Evolutionary conservation across 1,139 yeast genomes (phyloP).

Genomic region (Kodamaea sp.): DNA sequence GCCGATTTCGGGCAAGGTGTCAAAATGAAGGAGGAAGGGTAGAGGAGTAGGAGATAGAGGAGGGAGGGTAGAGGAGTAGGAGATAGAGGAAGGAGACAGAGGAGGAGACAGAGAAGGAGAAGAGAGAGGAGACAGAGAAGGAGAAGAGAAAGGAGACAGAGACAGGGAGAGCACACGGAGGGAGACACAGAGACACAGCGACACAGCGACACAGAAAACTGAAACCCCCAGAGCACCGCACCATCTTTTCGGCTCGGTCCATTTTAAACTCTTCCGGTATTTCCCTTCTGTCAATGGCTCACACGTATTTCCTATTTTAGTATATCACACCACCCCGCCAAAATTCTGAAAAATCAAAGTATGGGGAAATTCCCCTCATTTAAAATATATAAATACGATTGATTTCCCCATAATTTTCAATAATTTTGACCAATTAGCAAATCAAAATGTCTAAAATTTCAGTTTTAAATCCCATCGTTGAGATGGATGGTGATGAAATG

Average conservation of each 20-base stretch:
- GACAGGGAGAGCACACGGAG: too few relatives aligned
- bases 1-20: background rate
- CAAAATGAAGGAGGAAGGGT: background rate
- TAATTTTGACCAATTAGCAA: background rate
- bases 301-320: too few relatives aligned
- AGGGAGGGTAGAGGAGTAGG: background rate
- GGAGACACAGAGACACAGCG: too few relatives aligned
- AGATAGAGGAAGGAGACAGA: background rate
- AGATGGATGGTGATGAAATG: conserved; percentile 85
- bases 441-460: conserved; percentile 47
- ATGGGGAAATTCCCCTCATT: background rate
- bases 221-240: too few relatives aligned
- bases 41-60: background rate
- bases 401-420: background rate
- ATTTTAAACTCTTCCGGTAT: too few relatives aligned
- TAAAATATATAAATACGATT: background rate
- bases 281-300: too few relatives aligned
- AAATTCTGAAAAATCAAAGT: conserved; percentile 3
- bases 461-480: conserved; percentile 72
- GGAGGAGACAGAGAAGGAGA: background rate
- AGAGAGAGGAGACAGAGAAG: too few relatives aligned
- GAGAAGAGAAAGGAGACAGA: too few relatives aligned
- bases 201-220: background rate
- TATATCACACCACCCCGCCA: background rate
- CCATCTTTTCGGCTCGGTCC: too few relatives aligned